Percentiles rank a stretch among this genome's conserved stretches.
Conservation (phyloP, 441 rosid genomes). For the Croton laevigatus region DNA sequence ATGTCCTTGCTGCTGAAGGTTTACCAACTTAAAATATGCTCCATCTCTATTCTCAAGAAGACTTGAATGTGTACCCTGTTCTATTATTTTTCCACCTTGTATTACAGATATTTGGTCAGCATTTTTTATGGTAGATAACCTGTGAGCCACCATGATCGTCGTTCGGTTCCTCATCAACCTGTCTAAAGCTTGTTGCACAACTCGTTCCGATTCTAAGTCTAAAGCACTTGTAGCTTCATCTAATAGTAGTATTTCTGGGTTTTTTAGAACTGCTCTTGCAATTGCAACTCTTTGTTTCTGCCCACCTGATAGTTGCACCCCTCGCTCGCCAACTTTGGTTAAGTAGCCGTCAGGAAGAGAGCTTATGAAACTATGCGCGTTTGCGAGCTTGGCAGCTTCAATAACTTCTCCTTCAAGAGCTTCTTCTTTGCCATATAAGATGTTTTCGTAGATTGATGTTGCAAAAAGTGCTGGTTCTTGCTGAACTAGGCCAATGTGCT, state of each 20-base stretch:
- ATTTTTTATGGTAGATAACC: conserved; percentile 82
- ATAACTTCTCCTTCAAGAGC: conserved; percentile 76
- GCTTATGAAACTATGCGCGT: conserved; percentile 77
- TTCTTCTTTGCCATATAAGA: conserved; percentile 76
- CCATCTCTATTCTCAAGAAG: conserved; percentile 68
- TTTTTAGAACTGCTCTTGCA: conserved; percentile 82
- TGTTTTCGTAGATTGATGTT: conserved; percentile 79
- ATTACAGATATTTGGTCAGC: conserved; percentile 77
- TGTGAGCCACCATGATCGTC: conserved; percentile 86
- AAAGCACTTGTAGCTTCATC: conserved; percentile 94
- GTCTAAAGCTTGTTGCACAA: conserved; percentile 88
- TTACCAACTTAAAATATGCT: conserved; percentile 71
- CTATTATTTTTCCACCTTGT: conserved; percentile 69
- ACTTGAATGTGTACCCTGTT: conserved; percentile 74
- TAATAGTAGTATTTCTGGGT: conserved; percentile 73
- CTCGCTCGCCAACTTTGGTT: conserved; percentile 86
- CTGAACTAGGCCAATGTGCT: conserved; percentile 82
- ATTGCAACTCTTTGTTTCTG: conserved; percentile 87
- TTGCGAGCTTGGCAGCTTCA: conserved; percentile 76
- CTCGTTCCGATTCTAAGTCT: conserved; percentile 71
- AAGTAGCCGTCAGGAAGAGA: conserved; percentile 81
- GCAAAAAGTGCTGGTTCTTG: conserved; percentile 95
- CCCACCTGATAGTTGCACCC: conserved; percentile 86
- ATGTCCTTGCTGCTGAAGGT: conserved; percentile 65
- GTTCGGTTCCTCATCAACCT: conserved; percentile 77